Base-by-base conservation (phyloP, 2,329 filamentous ascomycete genomes). In the Diplocarpon rosae region DNA sequence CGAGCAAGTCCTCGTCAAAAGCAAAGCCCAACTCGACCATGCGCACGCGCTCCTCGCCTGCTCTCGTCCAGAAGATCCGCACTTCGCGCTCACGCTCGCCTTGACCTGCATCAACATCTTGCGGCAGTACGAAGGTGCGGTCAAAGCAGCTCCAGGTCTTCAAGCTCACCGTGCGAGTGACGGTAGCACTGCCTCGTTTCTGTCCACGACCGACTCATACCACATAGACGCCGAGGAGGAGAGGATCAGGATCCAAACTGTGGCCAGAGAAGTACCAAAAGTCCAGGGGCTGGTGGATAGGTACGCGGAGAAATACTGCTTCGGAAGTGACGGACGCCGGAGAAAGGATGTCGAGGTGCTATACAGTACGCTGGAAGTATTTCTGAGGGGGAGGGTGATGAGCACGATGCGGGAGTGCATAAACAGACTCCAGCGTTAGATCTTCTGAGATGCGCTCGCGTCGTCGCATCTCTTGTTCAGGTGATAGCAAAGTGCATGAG, bases 71-170 rank as follows among this genome's bases (percentile, higher is more conserved):
- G 27, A 36, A 5, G 41, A 30, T 32, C 38, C 43, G 13, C 32
- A 46, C 32, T 37, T 41, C 8, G 43, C 37, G 4, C 32, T 41
- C n/a, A 42, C 32, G 5, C 31, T 46, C 10, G 37, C 37, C 1
- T 27, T 46, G 5, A 41, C 38, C 12, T 46, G 43, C 28, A 42
- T 36, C 43, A 42, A 42, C 32, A 24, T 42, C 15, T 24, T 46
- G 3, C 31, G 14, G 20, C 36, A 30, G 13, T 41, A 42, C 27
- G 43, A 42, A 17, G 43, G 37, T n/a, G 17, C 37, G 14, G 36
- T 46, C 29, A 8, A 30, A 8, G 29, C 29, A 8, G 13, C 30
- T 12, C 30, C 30, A 14, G 11, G 3, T 5, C 30, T 14, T 32
- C 30, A 10, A 14, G 4, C 3, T 9, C 30, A 24, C 4, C 20